Percentiles rank a stretch among this genome's conserved stretches.
Conservation (phyloP, 768 basidiomycete genomes). For the Lactarius hatsudake region DNA sequence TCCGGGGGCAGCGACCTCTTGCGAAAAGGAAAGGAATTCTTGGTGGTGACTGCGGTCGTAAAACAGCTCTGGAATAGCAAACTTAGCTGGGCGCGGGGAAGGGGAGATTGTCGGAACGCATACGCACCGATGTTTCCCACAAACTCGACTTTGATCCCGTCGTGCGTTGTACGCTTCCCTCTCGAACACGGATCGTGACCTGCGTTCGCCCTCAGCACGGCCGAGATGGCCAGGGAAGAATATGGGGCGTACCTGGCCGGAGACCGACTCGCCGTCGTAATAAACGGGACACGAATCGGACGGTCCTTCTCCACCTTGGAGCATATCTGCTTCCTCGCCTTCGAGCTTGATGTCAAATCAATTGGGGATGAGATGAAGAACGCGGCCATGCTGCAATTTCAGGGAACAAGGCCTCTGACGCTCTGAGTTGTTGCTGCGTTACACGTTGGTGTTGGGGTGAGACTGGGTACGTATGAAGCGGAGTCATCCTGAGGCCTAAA, state of each 20-base stretch:
- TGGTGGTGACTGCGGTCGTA: slow-evolving; percentile 98
- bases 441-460: neutral
- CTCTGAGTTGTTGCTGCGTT: neutral
- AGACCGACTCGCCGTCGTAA: slow-evolving; percentile 89
- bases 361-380: slow-evolving; percentile 92
- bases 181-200: slow-evolving; percentile 85
- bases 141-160: slow-evolving; percentile 97
- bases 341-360: slow-evolving; percentile 89
- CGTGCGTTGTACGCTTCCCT: slow-evolving; percentile 89
- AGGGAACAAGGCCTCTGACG: neutral
- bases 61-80: slow-evolving; percentile 63
- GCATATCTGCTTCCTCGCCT: slow-evolving; percentile 89
- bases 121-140: slow-evolving; percentile 88
- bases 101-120: neutral
- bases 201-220: slow-evolving; percentile 32
- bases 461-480: neutral
- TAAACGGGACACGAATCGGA: slow-evolving; percentile 85
- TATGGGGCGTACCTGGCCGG: slow-evolving; percentile 66
- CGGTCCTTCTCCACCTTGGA: slow-evolving; percentile 89
- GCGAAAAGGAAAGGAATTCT: slow-evolving; percentile 93
- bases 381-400: slow-evolving; percentile 56
- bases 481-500: too few relatives aligned
- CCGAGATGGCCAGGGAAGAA: neutral
- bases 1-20: slow-evolving; percentile 91
- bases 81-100: neutral